phyloP scores from a whole-genome alignment of 2,329 filamentous ascomycete species.

The Atkinsonella texensis region DNA sequence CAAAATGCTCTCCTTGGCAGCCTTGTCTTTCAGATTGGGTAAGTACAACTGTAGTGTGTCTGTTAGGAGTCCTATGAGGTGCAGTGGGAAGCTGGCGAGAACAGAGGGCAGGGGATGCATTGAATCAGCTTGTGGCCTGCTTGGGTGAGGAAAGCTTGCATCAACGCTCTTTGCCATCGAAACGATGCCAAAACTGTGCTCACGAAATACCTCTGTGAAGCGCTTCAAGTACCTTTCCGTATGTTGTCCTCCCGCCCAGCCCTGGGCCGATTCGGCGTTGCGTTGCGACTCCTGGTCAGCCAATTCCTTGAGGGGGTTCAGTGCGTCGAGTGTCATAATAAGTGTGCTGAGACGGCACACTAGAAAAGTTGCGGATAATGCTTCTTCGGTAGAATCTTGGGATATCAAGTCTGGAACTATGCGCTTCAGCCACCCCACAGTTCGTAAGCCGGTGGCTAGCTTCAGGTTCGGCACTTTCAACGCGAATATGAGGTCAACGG shows the following conservation, averaged over 20 bases:
- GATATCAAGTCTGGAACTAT: constrained; percentile 63
- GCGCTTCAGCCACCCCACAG: constrained; percentile 79
- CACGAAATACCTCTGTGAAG: constrained; percentile 93
- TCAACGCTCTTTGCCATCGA: constrained; percentile 85
- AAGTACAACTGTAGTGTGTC: constrained; percentile 67
- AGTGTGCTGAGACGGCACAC: constrained; percentile 76
- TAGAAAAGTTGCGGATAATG: constrained; percentile 73
- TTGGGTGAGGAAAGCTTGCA: constrained; percentile 23
- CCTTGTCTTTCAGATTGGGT: constrained; percentile 67
- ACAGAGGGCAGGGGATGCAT: constrained; percentile 59
- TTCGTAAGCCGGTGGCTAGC: constrained; percentile 79
- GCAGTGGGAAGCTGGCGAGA: constrained; percentile 71
- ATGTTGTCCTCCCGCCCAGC: constrained; percentile 68
- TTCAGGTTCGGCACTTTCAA: constrained; percentile 72
- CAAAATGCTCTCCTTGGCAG: constrained; percentile 72
- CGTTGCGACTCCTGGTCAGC: constrained; percentile 69
- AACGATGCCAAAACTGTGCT: constrained; percentile 92
- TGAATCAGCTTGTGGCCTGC: constrained; percentile 16
- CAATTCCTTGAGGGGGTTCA: constrained; percentile 75
- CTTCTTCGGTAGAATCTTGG: constrained; percentile 40
- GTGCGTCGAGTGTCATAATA: constrained; percentile 63
- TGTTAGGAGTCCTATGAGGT: constrained; percentile 70
- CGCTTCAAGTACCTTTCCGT: constrained; percentile 89
- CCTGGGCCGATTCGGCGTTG: constrained; percentile 28
- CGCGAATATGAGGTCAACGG: constrained; percentile 66